Conservation (phyloP, 2,329 filamentous ascomycete species). For the Aspergillus felis region DNA sequence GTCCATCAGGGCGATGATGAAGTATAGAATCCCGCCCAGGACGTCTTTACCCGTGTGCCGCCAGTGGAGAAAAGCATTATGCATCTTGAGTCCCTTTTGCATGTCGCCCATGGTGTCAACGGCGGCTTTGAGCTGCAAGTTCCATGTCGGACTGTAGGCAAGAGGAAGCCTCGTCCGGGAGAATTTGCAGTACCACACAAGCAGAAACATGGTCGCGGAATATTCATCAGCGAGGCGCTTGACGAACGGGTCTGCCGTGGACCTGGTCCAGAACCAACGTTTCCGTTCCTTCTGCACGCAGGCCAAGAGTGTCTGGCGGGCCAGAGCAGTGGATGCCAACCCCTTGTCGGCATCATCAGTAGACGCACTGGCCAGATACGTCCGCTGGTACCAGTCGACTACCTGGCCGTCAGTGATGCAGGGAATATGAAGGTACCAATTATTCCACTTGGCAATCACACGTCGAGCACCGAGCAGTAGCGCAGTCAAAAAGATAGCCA, state of each 20-base stretch:
- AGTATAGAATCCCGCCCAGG: conserved; percentile 52
- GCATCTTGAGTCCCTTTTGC: conserved; percentile 53
- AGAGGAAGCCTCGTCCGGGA: conserved; percentile 47
- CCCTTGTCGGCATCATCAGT: conserved; percentile 29
- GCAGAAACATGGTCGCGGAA: conserved; percentile 48
- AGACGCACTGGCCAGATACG: conserved; percentile 11
- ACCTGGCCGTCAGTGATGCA: conserved; percentile 37
- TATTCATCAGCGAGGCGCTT: conserved; percentile 47
- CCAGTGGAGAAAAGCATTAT: conserved; percentile 57
- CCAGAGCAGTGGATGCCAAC: neutral
- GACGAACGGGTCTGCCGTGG: conserved; percentile 45
- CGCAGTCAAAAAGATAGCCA: conserved; percentile 51
- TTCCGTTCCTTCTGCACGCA: conserved; percentile 43
- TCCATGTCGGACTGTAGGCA: conserved; percentile 55
- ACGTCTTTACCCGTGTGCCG: conserved; percentile 53
- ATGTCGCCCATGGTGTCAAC: conserved; percentile 50
- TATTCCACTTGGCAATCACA: conserved; percentile 56
- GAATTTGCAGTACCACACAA: conserved; percentile 52
- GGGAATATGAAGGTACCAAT: conserved; percentile 47
- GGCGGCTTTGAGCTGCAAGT: conserved; percentile 53
- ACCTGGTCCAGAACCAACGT: conserved; percentile 40
- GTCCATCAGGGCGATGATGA: conserved; percentile 53
- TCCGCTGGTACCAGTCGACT: conserved; percentile 32
- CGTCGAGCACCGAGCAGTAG: conserved; percentile 52
- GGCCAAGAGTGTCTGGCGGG: conserved; percentile 42